phyloP scores from a whole-genome alignment of 1,284 basidiomycete genomes.

The Wolfiporia cocos region DNA sequence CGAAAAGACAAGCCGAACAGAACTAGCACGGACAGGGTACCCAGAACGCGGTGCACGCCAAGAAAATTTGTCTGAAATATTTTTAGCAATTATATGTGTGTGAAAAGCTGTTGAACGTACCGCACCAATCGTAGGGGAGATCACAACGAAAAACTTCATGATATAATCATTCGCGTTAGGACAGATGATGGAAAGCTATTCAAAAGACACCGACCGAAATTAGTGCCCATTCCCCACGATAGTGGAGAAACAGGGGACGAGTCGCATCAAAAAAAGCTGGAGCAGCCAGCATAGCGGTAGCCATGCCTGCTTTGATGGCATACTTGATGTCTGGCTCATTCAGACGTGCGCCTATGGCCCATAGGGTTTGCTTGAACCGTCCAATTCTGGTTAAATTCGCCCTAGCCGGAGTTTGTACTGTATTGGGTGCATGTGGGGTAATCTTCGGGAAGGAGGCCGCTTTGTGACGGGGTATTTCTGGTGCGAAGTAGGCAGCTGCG shows the following conservation, averaged over 20 bases:
- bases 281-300: constrained; percentile 73
- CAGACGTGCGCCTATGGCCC: constrained; percentile 70
- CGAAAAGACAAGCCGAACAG: background rate
- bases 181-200: too few species aligned
- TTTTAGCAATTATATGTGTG: constrained; percentile 8
- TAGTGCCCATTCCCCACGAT: constrained; percentile 91
- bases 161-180: constrained; percentile 1
- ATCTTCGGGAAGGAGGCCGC: constrained; percentile 80
- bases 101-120: constrained; percentile 35
- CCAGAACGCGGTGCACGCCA: constrained; percentile 71
- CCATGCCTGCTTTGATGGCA: constrained; percentile 84
- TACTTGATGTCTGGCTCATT: constrained; percentile 79
- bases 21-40: constrained; percentile 62
- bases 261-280: constrained; percentile 84
- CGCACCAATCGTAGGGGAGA: constrained; percentile 84
- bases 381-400: constrained; percentile 52
- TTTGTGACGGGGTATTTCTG: constrained; percentile 42
- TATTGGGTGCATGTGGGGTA: constrained; percentile 76
- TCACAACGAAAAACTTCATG: constrained; percentile 76
- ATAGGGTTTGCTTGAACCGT: constrained; percentile 62
- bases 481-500: constrained; percentile 58
- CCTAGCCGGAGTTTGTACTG: constrained; percentile 71
- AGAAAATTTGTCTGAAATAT: constrained; percentile 71
- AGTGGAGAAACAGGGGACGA: constrained; percentile 73
- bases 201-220: constrained; percentile 68